These are phyloP conservation scores for Aspergillus fijiensis DNA, from an alignment of 2,329 filamentous ascomycete species.

Conservation along the genomic window DNA sequence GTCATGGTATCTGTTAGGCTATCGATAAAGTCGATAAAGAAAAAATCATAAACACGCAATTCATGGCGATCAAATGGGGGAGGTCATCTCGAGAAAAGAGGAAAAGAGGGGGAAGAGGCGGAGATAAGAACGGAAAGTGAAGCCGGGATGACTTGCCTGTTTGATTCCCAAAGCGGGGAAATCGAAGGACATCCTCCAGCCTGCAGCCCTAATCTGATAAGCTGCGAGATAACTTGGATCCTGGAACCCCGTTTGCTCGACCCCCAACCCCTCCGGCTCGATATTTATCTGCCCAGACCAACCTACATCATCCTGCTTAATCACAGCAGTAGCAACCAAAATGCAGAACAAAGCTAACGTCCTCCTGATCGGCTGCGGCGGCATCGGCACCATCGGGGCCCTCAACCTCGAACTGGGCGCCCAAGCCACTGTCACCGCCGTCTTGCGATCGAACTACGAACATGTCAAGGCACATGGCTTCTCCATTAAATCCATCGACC, in stretches of 20 bases:
- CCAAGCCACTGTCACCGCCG: constrained; percentile 53
- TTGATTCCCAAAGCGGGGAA: not conserved
- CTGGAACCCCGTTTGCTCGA: not conserved
- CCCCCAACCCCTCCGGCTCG: too few species aligned
- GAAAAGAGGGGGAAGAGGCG: not conserved
- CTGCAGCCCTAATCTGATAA: not conserved
- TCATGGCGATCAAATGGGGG: not conserved
- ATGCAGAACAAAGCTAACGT: constrained; percentile 41
- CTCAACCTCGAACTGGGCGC: constrained; percentile 55
- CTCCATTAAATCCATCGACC: constrained; percentile 56
- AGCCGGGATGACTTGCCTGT: constrained; percentile 1
- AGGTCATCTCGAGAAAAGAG: not conserved
- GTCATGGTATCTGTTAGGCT: not conserved
- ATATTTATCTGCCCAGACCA: too few species aligned
- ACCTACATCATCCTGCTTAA: too few species aligned
- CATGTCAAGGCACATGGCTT: constrained; percentile 53
- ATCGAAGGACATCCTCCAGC: too few species aligned
- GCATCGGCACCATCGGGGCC: constrained; percentile 59
- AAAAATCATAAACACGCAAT: too few species aligned
- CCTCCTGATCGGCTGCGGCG: constrained; percentile 57
- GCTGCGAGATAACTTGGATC: not conserved
- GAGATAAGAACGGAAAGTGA: not conserved
- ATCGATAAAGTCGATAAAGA: not conserved
- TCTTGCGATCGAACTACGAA: constrained; percentile 59
- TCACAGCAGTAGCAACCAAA: not conserved